Evolutionary conservation across 2,329 filamentous ascomycete species (phyloP), one percentile per base, ranked within the genome.

Genomic region (Coniochaeta sp.): DNA sequence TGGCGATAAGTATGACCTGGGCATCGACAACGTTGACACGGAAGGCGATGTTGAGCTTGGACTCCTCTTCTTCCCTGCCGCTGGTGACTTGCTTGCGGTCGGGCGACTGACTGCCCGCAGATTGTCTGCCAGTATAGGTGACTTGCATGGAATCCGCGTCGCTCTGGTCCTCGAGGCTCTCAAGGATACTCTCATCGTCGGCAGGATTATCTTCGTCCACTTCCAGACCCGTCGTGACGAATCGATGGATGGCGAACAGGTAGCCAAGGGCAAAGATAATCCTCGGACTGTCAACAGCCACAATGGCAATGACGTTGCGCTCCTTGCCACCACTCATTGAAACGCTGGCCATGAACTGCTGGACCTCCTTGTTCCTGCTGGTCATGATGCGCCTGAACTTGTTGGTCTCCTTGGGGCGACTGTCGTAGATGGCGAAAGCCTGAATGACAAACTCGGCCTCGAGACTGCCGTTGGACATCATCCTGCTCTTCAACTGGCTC

Each of bases 341-440:
- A 3, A 99, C 74, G 65, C 88, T 96, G 16, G 94, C 94, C 94
- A 99, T 99, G 63, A 99, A 91, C 61, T 99, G 95, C 66, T 97
- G 91, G 45, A 94, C 91, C 52, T 91, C 87, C 60, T 91, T 92
- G 68, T 96, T 97, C 63, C 91, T 91, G 51, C 95, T 85, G 1
- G 91, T 91, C 94, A 99, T 97, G 71, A 99, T 96, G 67, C 92
- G 95, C 49, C 91, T 84, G 77, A 95, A 99, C 65, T 95, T 96
- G 73, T 96, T 99, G 5, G 86, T 88, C 60, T 95, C 91, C 51
- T 83, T 81, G 4, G 83, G 85, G n/a, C 95, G 85, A 56, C 87
- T 96, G 66, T 99, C 94, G 52, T 89, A 82, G 57, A 97, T 96
- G 0, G 91, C 96, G 66, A 99, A 96, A 0, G 92, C 94, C 54